Evolutionary conservation across 2,329 filamentous ascomycete genomes (phyloP).

Genomic region (Ophiocordyceps robertsii): DNA sequence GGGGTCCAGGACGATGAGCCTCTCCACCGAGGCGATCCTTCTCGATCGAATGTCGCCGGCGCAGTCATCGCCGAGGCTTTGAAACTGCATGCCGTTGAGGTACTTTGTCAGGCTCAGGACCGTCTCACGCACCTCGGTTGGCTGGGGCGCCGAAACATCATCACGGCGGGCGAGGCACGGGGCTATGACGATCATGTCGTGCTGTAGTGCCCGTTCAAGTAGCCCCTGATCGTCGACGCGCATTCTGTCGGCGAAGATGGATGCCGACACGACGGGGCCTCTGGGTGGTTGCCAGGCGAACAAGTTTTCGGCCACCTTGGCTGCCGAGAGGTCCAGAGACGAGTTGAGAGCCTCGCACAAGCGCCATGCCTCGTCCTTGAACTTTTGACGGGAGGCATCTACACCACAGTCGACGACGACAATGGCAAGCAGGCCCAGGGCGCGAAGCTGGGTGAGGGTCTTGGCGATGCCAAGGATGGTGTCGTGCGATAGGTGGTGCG

Average conservation of each 20-base stretch:
- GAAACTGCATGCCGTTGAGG: conserved; percentile 52
- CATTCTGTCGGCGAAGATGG: conserved; percentile 12
- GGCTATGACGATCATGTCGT: conserved; percentile 23
- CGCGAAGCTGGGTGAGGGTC: conserved; percentile 71
- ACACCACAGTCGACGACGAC: conserved; percentile 65
- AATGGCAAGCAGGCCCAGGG: conserved; percentile 68
- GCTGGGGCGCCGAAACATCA: conserved; percentile 22
- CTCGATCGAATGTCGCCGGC: conserved; percentile 24
- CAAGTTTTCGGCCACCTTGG: conserved; percentile 48
- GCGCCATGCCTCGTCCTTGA: conserved; percentile 54
- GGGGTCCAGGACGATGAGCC: conserved; percentile 79
- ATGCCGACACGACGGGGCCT: conserved; percentile 1
- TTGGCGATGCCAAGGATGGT: conserved; percentile 64
- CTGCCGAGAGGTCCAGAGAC: conserved; percentile 50
- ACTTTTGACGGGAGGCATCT: conserved; percentile 24
- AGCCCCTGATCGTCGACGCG: conserved; percentile 17
- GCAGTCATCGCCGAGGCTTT: conserved; percentile 1
- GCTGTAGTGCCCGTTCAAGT: conserved; percentile 17
- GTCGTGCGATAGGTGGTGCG: conserved; percentile 55
- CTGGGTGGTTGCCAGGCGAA: conserved; percentile 7
- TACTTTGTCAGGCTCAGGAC: conserved; percentile 66
- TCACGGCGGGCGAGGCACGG: conserved; percentile 27
- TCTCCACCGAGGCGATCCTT: conserved; percentile 55
- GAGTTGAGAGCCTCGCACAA: conserved; percentile 63
- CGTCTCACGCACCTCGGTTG: conserved; percentile 42